phyloP scores from a whole-genome alignment of 148 eudicot species.

The Tetragonia tetragonoides region DNA sequence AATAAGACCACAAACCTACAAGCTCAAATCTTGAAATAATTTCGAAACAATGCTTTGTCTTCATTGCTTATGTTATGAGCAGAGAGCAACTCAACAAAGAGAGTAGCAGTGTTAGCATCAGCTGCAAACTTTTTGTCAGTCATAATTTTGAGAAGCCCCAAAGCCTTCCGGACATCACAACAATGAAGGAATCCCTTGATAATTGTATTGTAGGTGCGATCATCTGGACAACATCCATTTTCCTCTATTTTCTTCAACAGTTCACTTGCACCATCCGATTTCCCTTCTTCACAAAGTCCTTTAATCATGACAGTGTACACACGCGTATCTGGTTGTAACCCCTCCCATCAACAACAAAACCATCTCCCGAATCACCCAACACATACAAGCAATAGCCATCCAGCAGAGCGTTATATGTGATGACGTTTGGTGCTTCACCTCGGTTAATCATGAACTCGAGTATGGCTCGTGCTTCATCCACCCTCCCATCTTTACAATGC shows the following conservation, averaged over 20 bases:
- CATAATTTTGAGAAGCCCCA: constrained; percentile 29
- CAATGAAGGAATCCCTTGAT: constrained; percentile 13
- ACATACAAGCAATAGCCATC: too few species aligned
- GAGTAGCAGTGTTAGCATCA: constrained; percentile 20
- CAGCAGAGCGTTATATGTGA: too few species aligned
- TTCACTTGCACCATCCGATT: too few species aligned
- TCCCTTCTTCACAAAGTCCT: too few species aligned
- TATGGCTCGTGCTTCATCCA: too few species aligned
- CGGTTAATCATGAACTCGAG: too few species aligned
- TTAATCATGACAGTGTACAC: constrained; percentile 4
- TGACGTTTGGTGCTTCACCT: too few species aligned
- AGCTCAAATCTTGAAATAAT: constrained; percentile 4
- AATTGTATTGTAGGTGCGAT: constrained; percentile 19
- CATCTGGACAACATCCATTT: constrained; percentile 27
- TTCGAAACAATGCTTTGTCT: constrained; percentile 19
- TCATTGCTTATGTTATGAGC: background rate
- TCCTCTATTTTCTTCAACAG: constrained; percentile 30
- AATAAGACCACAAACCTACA: too few species aligned
- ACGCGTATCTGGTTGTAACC: constrained; percentile 19
- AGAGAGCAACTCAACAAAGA: constrained; percentile 4
- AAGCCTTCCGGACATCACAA: constrained; percentile 18
- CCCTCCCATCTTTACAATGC: too few species aligned
- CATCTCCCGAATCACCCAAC: too few species aligned
- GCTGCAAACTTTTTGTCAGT: constrained; percentile 14
- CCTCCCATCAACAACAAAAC: too few species aligned